A percentile compares a stretch with the other conserved stretches of the same genome.
These are phyloP conservation scores for Chlorella sp. DNA, from an alignment of 139 green algal species.

Conservation along the genomic window DNA sequence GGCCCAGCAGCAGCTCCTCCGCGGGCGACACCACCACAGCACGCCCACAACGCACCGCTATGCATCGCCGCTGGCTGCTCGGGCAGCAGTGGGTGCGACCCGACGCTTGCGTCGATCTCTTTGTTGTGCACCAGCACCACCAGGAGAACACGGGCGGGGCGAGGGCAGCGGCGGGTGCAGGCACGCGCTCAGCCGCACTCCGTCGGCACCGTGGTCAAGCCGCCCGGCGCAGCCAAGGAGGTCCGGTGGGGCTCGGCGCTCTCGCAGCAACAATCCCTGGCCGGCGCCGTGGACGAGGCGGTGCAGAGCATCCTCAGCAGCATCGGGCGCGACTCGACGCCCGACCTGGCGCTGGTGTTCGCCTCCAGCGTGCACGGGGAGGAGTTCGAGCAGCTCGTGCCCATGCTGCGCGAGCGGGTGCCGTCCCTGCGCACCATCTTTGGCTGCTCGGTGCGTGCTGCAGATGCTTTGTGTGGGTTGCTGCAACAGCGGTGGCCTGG, in stretches of 20 bases:
- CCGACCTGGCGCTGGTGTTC: constrained; percentile 35
- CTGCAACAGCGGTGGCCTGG: too few relatives aligned
- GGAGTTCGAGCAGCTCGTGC: constrained; percentile 30
- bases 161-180: too few relatives aligned
- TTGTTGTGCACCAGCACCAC: too few relatives aligned
- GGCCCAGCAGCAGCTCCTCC: too few relatives aligned
- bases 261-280: background rate
- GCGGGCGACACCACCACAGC: too few relatives aligned
- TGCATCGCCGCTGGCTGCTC: too few relatives aligned
- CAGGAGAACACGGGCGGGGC: too few relatives aligned
- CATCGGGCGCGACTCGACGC: constrained; percentile 11
- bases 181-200: too few relatives aligned
- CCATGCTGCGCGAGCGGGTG: constrained; percentile 27
- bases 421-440: constrained; percentile 30
- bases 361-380: constrained; percentile 17
- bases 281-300: constrained; percentile 11
- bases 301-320: constrained; percentile 7
- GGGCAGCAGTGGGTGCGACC: too few relatives aligned
- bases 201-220: background rate
- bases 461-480: too few relatives aligned
- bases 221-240: background rate
- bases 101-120: too few relatives aligned
- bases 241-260: constrained; percentile 18
- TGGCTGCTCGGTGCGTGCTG: constrained; percentile 40
- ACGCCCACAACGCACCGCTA: too few relatives aligned